phyloP scores from a whole-genome alignment of 2,329 filamentous ascomycete species.

The Thielaviopsis punctulata region DNA sequence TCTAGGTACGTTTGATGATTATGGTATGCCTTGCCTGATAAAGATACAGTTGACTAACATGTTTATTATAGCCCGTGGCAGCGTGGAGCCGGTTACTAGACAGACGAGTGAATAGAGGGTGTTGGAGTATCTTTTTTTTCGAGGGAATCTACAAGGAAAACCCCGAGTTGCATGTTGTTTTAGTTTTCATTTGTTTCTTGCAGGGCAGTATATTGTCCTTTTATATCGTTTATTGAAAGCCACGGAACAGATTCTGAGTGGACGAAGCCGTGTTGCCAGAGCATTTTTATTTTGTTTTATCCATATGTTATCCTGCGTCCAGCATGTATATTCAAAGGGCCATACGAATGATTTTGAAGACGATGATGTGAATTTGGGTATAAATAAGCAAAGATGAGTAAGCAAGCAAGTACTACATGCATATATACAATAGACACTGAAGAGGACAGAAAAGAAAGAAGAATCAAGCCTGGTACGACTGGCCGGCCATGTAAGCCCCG shows the following conservation, averaged over 20 bases:
- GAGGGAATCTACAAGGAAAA: not conserved
- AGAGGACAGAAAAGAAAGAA: not conserved
- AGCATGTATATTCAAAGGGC: not conserved
- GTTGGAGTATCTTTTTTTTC: not conserved
- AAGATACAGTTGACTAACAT: conserved; percentile 2
- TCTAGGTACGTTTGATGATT: conserved; percentile 20
- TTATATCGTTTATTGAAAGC: not conserved
- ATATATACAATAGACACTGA: too few relatives aligned
- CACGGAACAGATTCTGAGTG: not conserved
- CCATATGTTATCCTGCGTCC: too few relatives aligned
- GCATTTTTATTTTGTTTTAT: not conserved
- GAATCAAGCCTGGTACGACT: conserved; percentile 19
- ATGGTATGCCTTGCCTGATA: not conserved
- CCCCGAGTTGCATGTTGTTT: not conserved
- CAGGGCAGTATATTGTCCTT: not conserved
- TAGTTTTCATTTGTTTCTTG: not conserved
- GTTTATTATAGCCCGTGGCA: conserved; percentile 24
- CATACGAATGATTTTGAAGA: too few relatives aligned
- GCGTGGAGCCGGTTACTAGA: conserved; percentile 27
- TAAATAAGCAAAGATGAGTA: not conserved
- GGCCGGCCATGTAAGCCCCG: conserved; percentile 32
- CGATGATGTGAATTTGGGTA: too few relatives aligned
- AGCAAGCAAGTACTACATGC: too few relatives aligned
- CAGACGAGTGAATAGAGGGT: not conserved
- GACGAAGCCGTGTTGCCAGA: not conserved